phyloP scores from a whole-genome alignment of 2,329 filamentous ascomycete genomes.

The Alternaria arborescens region DNA sequence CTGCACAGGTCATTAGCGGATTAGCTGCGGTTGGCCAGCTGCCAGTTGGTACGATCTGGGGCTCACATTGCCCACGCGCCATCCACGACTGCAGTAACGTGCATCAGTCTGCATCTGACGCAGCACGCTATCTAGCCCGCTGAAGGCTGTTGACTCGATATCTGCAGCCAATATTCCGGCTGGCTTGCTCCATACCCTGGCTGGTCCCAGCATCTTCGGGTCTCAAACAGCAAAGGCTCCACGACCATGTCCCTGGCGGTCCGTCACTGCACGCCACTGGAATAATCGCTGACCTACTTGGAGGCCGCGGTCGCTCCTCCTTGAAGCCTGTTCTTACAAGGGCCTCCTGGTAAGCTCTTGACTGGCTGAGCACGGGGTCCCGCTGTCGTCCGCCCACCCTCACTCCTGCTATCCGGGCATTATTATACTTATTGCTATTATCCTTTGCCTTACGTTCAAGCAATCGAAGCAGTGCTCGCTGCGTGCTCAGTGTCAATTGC shows the following conservation, averaged over 20 bases:
- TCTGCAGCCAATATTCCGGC: conserved; percentile 42
- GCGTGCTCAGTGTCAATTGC: conserved; percentile 37
- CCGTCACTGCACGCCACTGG: conserved; percentile 35
- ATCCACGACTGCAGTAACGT: conserved; percentile 36
- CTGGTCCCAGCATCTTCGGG: conserved; percentile 37
- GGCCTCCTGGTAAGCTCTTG: conserved; percentile 34
- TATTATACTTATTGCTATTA: conserved; percentile 45
- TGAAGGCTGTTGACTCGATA: conserved; percentile 35
- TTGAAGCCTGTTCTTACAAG: conserved; percentile 26
- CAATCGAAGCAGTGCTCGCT: conserved; percentile 31
- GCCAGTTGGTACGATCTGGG: conserved; percentile 35
- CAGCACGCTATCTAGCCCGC: conserved; percentile 41
- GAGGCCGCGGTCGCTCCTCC: conserved; percentile 32
- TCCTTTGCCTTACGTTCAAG: conserved; percentile 35
- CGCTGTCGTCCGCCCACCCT: conserved; percentile 34
- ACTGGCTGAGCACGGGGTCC: conserved; percentile 39
- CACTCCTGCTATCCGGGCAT: conserved; percentile 37
- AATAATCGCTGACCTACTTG: conserved; percentile 32
- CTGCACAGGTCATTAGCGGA: conserved; percentile 45
- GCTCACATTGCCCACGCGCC: conserved; percentile 33
- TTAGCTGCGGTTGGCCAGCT: conserved; percentile 41
- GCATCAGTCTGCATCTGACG: conserved; percentile 36
- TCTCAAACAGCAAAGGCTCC: conserved; percentile 50
- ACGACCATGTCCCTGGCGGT: conserved; percentile 48
- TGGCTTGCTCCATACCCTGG: conserved; percentile 36